Conservation (phyloP, 768 basidiomycete genomes). For the Tephrocybe rancida region DNA sequence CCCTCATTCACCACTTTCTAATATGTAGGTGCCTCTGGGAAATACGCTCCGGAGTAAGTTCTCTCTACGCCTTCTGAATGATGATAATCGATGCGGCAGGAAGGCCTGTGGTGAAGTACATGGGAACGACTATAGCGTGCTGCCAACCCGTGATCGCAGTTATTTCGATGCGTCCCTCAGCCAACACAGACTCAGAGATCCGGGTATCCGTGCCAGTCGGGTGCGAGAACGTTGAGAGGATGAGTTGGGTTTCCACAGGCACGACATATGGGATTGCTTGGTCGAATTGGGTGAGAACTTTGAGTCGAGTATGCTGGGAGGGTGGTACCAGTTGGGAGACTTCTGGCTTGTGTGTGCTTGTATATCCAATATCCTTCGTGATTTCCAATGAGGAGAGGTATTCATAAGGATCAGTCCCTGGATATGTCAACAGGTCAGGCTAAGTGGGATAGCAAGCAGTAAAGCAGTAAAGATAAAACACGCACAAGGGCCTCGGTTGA, state of each 20-base stretch:
- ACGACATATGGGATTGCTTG: not conserved
- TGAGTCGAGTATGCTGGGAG: not conserved
- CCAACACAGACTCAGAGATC: slow-evolving; percentile 2
- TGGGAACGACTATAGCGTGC: no score
- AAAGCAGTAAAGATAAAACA: not conserved
- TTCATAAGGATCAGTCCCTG: not conserved
- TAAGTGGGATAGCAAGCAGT: no score
- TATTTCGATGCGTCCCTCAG: not conserved
- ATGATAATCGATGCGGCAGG: not conserved
- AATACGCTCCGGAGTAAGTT: not conserved
- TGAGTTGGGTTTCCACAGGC: not conserved
- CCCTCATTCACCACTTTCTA: no score
- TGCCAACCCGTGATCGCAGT: no score
- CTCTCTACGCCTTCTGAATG: no score
- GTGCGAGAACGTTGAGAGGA: not conserved
- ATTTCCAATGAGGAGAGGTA: not conserved
- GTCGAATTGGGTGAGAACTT: not conserved
- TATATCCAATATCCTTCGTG: not conserved
- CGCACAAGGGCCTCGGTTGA: not conserved
- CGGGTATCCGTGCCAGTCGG: not conserved
- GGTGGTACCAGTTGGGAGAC: not conserved
- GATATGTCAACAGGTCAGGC: no score
- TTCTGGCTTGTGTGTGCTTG: not conserved
- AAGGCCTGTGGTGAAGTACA: not conserved
- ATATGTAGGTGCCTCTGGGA: not conserved